These are phyloP conservation scores for Stentor roeselii DNA, from an alignment of 73 alveolate species.

Conservation along the genomic window DNA sequence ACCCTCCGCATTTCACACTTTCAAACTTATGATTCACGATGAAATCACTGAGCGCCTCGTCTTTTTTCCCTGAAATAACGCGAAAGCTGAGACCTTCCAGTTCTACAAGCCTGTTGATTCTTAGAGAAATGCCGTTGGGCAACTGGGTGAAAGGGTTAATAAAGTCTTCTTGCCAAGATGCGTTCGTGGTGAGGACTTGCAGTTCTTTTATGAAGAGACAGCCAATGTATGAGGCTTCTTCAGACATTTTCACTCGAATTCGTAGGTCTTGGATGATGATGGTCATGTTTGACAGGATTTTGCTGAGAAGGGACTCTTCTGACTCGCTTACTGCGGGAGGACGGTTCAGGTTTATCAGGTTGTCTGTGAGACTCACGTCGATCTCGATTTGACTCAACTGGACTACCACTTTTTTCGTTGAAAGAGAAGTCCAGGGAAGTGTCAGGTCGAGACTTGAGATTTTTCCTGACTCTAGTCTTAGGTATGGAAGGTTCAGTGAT, in stretches of 20 bases:
- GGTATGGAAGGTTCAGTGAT: conserved; percentile 31
- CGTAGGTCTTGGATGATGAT: neutral
- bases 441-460: conserved; percentile 20
- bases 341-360: neutral
- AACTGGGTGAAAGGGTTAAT: neutral
- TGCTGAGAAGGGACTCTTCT: neutral
- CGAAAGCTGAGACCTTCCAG: neutral
- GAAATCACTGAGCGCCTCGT: conserved; percentile 5
- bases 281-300: neutral
- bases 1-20: conserved; percentile 14
- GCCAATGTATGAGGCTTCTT: conserved; percentile 8
- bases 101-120: conserved; percentile 2
- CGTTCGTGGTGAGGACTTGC: neutral
- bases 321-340: conserved; percentile 17
- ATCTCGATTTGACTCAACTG: neutral
- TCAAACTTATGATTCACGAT: neutral
- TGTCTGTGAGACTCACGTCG: neutral
- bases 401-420: conserved; percentile 35
- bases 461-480: neutral
- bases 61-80: neutral
- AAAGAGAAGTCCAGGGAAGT: conserved; percentile 39
- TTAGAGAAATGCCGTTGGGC: neutral
- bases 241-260: neutral
- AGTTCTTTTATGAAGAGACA: neutral
- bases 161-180: conserved; percentile 16